A percentile compares a stretch with the other conserved stretches of the same genome.
These are phyloP conservation scores for Geosmithia morbida DNA, from an alignment of 2,329 filamentous ascomycete genomes.

Conservation along the genomic window DNA sequence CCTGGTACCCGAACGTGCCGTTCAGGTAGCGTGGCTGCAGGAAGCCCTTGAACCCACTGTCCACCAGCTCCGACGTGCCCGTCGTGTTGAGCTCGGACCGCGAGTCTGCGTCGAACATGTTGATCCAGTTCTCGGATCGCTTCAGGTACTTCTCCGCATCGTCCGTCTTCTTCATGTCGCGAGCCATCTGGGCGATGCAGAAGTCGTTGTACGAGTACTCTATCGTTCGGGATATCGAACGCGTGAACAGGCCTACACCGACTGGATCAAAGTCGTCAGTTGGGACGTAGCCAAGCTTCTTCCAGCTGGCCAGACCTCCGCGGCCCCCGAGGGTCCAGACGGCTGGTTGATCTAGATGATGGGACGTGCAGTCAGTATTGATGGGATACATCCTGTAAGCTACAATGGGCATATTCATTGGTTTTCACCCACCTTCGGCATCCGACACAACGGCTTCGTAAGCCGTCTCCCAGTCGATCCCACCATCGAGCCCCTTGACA, in stretches of 20 bases:
- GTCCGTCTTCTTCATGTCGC: constrained; percentile 31
- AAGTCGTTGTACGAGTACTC: constrained; percentile 60
- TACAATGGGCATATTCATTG: too few relatives aligned
- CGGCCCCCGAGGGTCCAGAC: constrained; percentile 58
- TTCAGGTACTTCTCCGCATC: constrained; percentile 45
- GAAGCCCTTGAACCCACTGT: constrained; percentile 1
- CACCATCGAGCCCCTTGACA: constrained; percentile 50
- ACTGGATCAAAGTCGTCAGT: constrained; percentile 49
- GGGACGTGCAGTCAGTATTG: constrained; percentile 2
- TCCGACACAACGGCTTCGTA: constrained; percentile 64
- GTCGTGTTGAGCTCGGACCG: constrained; percentile 19
- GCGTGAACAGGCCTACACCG: constrained; percentile 50
- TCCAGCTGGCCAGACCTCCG: constrained; percentile 59
- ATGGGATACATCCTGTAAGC: too few relatives aligned
- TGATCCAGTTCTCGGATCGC: constrained; percentile 54
- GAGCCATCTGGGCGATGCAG: constrained; percentile 48
- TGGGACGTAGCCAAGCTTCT: constrained; percentile 57
- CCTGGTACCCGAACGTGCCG: constrained; percentile 52
- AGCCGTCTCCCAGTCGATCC: constrained; percentile 54
- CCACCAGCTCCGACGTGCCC: constrained; percentile 5
- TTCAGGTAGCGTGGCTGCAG: constrained; percentile 49
- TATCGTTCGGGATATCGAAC: constrained; percentile 58
- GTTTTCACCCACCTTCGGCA: constrained; percentile 46
- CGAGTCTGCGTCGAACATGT: constrained; percentile 40
- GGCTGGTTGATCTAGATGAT: constrained; percentile 31